A percentile compares a stretch with the other conserved stretches of the same genome.
These are phyloP conservation scores for Pontederia crassipes DNA, from an alignment of 176 grass and related monocot genomes.

Conservation along the genomic window DNA sequence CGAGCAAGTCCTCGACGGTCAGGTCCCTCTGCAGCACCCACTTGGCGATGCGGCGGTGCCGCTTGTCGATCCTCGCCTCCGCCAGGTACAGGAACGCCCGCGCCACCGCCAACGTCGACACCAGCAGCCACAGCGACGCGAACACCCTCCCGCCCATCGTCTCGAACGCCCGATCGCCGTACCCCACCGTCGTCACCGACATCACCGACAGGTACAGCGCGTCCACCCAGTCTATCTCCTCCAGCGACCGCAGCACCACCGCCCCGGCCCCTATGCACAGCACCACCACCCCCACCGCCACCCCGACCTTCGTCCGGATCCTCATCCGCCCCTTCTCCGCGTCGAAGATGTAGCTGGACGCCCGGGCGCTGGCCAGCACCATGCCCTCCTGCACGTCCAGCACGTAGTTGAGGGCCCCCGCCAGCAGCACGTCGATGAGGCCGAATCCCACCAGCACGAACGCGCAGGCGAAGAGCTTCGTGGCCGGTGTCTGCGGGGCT, in stretches of 20 bases:
- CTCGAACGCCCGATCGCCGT: neutral
- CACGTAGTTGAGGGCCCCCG: too few relatives aligned
- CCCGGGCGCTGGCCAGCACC: too few relatives aligned
- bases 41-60: neutral
- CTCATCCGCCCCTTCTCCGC: too few relatives aligned
- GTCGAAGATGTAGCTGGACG: conserved; percentile 3
- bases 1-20: neutral
- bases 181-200: neutral
- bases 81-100: neutral
- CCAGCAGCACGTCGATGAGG: too few relatives aligned
- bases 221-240: neutral
- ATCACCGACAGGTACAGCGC: neutral
- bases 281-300: too few relatives aligned
- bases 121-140: neutral
- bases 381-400: too few relatives aligned
- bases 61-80: neutral
- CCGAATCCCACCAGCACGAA: too few relatives aligned
- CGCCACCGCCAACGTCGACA: neutral
- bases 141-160: neutral
- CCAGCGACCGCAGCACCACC: too few relatives aligned
- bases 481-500: too few relatives aligned
- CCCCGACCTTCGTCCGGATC: too few relatives aligned
- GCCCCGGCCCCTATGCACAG: too few relatives aligned
- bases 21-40: neutral
- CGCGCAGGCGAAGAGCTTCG: too few relatives aligned